phyloP scores from a whole-genome alignment of 2,329 filamentous ascomycete genomes.

The Thermothelomyces thermophilus region DNA sequence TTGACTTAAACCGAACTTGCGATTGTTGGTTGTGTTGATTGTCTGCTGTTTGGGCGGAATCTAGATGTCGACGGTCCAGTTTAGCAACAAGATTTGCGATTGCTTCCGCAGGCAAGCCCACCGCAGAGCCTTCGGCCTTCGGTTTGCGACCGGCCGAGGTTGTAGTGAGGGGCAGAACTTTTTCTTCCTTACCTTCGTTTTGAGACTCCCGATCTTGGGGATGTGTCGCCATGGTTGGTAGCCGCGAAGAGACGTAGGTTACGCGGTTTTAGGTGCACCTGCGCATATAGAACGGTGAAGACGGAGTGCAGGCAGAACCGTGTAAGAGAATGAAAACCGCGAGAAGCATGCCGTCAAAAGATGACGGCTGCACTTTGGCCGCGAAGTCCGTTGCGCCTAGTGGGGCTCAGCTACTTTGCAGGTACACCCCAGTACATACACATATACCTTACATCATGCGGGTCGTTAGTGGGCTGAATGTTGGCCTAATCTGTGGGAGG shows the following conservation, averaged over 20 bases:
- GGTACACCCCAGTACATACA: no score
- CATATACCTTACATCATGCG: no score
- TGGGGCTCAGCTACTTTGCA: slow-evolving; percentile 18
- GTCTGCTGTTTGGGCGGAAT: slow-evolving; percentile 11
- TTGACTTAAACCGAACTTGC: slow-evolving; percentile 63
- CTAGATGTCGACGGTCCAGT: slow-evolving; percentile 5
- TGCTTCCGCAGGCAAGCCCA: slow-evolving; percentile 2
- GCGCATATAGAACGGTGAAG: not conserved
- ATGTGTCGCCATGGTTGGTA: slow-evolving; percentile 15
- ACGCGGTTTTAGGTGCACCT: slow-evolving; percentile 1
- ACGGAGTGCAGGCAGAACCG: not conserved
- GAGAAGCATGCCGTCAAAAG: not conserved
- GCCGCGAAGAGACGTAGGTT: not conserved
- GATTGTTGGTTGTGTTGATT: slow-evolving; percentile 1
- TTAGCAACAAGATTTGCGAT: slow-evolving; percentile 11
- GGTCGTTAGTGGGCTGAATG: slow-evolving; percentile 5
- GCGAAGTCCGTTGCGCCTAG: slow-evolving; percentile 13
- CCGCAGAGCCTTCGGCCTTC: not conserved
- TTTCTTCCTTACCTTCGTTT: slow-evolving; percentile 13
- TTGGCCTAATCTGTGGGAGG: slow-evolving; percentile 16
- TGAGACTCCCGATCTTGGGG: slow-evolving; percentile 11
- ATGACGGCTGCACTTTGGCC: slow-evolving; percentile 3
- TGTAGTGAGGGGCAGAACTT: slow-evolving; percentile 11
- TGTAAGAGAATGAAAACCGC: not conserved
- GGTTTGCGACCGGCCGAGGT: slow-evolving; percentile 9